Evolutionary conservation across 2,329 filamentous ascomycete genomes (phyloP), one percentile per base, ranked within the genome.

Genomic region (Paraphaeosphaeria sporulosa): DNA sequence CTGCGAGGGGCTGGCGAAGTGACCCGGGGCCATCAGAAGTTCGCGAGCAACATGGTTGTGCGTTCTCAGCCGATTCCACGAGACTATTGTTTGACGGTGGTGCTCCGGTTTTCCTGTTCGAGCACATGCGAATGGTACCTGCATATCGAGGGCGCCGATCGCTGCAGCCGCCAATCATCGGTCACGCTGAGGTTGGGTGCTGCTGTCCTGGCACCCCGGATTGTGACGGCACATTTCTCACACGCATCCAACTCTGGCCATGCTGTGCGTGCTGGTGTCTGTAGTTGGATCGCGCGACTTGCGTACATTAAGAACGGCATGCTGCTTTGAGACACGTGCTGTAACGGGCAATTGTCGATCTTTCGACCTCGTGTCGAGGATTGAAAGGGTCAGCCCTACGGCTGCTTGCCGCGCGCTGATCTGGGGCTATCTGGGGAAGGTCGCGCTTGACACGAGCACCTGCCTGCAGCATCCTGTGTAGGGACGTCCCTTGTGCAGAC

Each of bases 351-450:
- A 21, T 43, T 52, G 50, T 30, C 36, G 23, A 32, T 27, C 25
- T 27, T 43, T 15, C 17, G 50, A 10, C 21, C 52, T 55, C 52
- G 52, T 15, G 36, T 55, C 42, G 52, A 46, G 52, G 42, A n/a
- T 3, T 17, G 8, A 1, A 10, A 23, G 10, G 3, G 15, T 55
- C 52, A 55, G 52, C 52, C 52, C 52, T 55, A 55, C 52, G 52
- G 51, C 15, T 21, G 40, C n/a, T 19, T 46, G 52, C 27, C 42
- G 52, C 40, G 50, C 27, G 42, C 52, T 47, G 52, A 47, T 55
- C 52, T 30, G 52, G 52, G 52, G 52, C n/a, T n/a, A 42, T 46
- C 51, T 27, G 52, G 52, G 52, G 52, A 55, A 55, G 19, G 40
- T 38, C 36, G 27, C 38, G 51, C 40, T 21, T 44, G 27, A 13